phyloP scores from a whole-genome alignment of 106 monocot genomes.

The Dioscorea dumetorum region DNA sequence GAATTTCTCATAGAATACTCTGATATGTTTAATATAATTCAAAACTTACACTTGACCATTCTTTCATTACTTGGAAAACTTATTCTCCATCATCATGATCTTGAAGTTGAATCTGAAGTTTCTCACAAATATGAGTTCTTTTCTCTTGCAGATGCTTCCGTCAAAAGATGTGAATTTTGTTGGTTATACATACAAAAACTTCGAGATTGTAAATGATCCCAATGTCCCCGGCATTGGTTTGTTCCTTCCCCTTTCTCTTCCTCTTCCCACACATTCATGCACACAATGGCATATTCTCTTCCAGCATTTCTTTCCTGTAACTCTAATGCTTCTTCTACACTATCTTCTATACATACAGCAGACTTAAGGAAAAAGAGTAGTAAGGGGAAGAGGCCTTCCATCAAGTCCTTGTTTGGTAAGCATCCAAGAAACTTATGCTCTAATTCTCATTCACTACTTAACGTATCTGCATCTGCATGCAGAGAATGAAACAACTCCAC shows the following conservation, averaged over 20 bases:
- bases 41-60: too few species aligned
- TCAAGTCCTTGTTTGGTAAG: constrained; percentile 61
- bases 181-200: constrained; percentile 45
- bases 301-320: background rate
- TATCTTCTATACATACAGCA: constrained; percentile 17
- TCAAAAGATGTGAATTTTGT: constrained; percentile 50
- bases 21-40: too few species aligned
- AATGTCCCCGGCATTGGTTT: constrained; percentile 35
- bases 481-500: constrained; percentile 28
- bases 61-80: too few species aligned
- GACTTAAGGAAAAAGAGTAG: constrained; percentile 57
- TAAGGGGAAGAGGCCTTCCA: constrained; percentile 62
- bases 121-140: background rate
- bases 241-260: background rate
- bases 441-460: background rate
- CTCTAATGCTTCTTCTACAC: background rate
- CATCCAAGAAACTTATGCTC: background rate
- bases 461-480: background rate
- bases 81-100: too few species aligned
- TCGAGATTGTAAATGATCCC: constrained; percentile 36
- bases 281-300: background rate
- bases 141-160: constrained; percentile 32
- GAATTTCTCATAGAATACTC: too few species aligned
- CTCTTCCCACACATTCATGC: background rate
- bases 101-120: too few species aligned